Conservation (phyloP, 202 grass and related monocot species). For the Schoenoplectus triqueter region DNA sequence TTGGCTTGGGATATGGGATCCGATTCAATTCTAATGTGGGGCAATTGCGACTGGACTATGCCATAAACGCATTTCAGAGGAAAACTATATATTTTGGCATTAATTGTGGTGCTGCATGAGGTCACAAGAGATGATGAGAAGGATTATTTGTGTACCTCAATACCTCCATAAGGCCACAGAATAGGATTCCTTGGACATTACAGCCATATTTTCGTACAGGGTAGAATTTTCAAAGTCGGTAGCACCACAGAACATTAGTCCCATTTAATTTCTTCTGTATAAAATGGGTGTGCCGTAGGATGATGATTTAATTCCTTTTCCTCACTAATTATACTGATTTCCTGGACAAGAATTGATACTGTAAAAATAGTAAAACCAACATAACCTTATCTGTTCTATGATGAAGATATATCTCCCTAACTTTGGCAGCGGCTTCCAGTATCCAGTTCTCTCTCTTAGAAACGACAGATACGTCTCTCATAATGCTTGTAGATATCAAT, state of each 20-base stretch:
- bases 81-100: slow-evolving; percentile 97
- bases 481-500: background rate
- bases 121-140: background rate
- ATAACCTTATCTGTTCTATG: background rate
- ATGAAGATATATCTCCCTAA: background rate
- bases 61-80: slow-evolving; percentile 76
- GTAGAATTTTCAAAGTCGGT: background rate
- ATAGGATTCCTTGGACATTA: background rate
- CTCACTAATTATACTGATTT: background rate
- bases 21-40: slow-evolving; percentile 81
- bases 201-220: background rate
- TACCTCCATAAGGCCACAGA: slow-evolving; percentile 34
- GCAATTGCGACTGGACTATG: slow-evolving; percentile 74
- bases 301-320: background rate
- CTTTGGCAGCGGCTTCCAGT: background rate
- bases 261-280: background rate
- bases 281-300: background rate
- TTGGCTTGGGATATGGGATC: slow-evolving; percentile 83
- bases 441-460: background rate
- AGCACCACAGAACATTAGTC: slow-evolving; percentile 6
- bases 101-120: slow-evolving; percentile 56
- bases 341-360: background rate
- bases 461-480: background rate
- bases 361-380: background rate
- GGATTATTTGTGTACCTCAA: background rate